Conservation (phyloP, 345 rosid species). For the Aquilaria yunnanensis region DNA sequence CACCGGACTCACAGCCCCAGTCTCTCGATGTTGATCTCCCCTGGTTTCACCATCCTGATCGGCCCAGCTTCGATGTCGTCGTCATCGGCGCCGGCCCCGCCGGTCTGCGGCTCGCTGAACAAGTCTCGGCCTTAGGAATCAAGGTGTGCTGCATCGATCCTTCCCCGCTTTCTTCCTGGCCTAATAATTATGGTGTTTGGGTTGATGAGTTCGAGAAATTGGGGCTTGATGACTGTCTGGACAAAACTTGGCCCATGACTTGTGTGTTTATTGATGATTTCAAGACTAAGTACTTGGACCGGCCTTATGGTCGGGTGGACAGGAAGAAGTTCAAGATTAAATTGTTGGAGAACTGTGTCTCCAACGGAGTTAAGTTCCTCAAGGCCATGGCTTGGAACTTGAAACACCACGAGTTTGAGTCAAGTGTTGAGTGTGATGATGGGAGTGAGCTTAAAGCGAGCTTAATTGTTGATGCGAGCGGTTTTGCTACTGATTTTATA, state of each 20-base stretch:
- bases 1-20: conserved; percentile 31
- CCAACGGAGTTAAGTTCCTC: conserved; percentile 44
- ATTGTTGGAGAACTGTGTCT: conserved; percentile 39
- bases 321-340: conserved; percentile 38
- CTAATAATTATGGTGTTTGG: conserved; percentile 69
- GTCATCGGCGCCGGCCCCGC: conserved; percentile 65
- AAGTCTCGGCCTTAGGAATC: conserved; percentile 39
- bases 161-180: conserved; percentile 57
- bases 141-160: conserved; percentile 68
- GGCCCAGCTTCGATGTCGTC: conserved; percentile 40
- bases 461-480: conserved; percentile 58
- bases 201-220: conserved; percentile 62
- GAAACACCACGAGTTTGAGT: conserved; percentile 46
- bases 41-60: conserved; percentile 28
- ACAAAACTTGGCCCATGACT: conserved; percentile 54
- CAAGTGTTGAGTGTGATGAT: conserved; percentile 41
- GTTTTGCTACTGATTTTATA: conserved; percentile 37
- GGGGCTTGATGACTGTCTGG: conserved; percentile 48
- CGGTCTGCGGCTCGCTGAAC: conserved; percentile 64
- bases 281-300: conserved; percentile 43
- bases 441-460: conserved; percentile 48
- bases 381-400: conserved; percentile 59
- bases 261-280: conserved; percentile 36
- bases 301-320: conserved; percentile 55
- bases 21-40: conserved; percentile 35